These are phyloP conservation scores for Suhomyces sp. DNA, from an alignment of 805 yeast genomes.

Conservation along the genomic window DNA sequence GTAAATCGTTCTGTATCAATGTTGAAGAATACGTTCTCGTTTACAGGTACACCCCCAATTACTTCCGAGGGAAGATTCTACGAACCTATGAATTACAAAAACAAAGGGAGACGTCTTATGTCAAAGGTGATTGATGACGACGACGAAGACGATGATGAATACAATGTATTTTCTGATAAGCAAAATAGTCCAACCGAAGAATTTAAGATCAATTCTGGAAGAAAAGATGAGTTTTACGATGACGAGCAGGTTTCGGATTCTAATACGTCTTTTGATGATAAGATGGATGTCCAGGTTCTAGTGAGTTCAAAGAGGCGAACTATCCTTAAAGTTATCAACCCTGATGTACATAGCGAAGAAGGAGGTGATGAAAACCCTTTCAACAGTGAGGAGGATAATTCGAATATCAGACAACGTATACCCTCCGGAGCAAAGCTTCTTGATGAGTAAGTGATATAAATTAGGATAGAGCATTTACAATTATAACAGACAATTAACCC, in stretches of 20 bases:
- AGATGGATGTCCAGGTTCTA: conserved; percentile 66
- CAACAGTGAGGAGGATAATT: background rate
- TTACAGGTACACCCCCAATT: conserved; percentile 19
- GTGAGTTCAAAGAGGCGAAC: conserved; percentile 66
- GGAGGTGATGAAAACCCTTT: conserved; percentile 1
- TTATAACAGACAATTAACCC: background rate
- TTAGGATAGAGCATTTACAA: background rate
- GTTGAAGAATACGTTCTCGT: conserved; percentile 24
- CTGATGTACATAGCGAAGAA: conserved; percentile 36
- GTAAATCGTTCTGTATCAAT: conserved; percentile 16
- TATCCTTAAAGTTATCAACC: conserved; percentile 59
- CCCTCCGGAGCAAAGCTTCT: conserved; percentile 9
- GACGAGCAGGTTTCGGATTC: conserved; percentile 18
- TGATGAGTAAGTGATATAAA: background rate
- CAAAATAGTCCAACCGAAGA: background rate
- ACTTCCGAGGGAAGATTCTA: conserved; percentile 13
- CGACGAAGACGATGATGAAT: background rate
- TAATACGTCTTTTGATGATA: conserved; percentile 41
- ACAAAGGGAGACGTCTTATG: background rate
- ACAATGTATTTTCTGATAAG: conserved; percentile 2
- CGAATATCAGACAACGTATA: conserved; percentile 11
- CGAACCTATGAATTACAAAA: background rate
- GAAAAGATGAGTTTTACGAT: conserved; percentile 1
- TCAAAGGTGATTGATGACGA: background rate
- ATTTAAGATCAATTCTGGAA: background rate